phyloP scores from a whole-genome alignment of 805 yeast genomes.

The Wickerhamiella lipophila region DNA sequence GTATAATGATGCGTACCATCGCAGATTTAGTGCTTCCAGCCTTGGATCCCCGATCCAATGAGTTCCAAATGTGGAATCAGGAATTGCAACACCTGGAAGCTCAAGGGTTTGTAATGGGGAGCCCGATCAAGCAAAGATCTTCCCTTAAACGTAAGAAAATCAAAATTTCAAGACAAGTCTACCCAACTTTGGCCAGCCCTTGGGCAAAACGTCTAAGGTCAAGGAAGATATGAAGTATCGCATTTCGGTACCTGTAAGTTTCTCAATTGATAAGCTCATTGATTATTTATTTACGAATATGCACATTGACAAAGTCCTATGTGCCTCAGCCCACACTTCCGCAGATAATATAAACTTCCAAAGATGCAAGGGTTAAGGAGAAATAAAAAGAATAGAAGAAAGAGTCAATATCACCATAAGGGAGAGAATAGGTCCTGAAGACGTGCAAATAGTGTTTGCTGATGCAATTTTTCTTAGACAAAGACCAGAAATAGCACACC shows the following conservation, averaged over 20 bases:
- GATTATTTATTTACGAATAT: neutral
- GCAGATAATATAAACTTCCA: too few relatives aligned
- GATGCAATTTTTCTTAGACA: conserved; percentile 19
- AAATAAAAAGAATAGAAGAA: too few relatives aligned
- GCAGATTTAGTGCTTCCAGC: neutral
- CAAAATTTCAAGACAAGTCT: neutral
- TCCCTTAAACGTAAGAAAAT: neutral
- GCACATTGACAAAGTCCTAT: too few relatives aligned
- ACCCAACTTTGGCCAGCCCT: neutral
- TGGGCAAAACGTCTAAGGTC: neutral
- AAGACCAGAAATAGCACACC: conserved; percentile 63
- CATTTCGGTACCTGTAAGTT: too few relatives aligned
- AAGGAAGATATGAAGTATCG: neutral
- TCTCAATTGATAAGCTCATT: neutral
- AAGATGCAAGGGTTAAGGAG: too few relatives aligned
- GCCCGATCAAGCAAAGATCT: neutral
- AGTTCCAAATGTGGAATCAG: neutral
- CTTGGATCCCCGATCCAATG: neutral
- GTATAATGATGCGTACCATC: neutral
- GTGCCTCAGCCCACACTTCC: too few relatives aligned
- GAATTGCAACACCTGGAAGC: neutral
- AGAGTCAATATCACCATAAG: too few relatives aligned
- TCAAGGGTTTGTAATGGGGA: neutral
- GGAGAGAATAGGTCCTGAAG: too few relatives aligned
- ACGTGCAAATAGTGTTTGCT: too few relatives aligned